Percentiles rank a stretch among this genome's conserved stretches.
phyloP scores from a whole-genome alignment of 306 rosid genomes.

The Prunus padus region DNA sequence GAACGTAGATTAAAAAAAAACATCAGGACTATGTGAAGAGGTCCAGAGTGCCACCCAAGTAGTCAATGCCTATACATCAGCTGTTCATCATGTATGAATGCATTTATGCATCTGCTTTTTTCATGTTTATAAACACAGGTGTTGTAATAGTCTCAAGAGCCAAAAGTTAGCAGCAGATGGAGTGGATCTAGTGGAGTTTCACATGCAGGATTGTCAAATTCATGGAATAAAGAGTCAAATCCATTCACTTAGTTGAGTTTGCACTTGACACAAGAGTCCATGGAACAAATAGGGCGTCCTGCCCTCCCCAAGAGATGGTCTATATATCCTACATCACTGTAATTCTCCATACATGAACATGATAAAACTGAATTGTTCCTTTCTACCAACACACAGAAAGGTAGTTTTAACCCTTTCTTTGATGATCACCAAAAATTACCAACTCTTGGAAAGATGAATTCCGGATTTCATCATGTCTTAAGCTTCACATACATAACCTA shows the following conservation, averaged over 20 bases:
- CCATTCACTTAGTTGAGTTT: neutral
- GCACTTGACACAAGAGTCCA: neutral
- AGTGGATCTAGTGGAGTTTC: neutral
- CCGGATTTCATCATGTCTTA: neutral
- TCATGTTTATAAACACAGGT: neutral
- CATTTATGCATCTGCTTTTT: neutral
- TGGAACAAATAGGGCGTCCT: neutral
- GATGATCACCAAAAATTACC: neutral
- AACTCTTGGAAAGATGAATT: neutral
- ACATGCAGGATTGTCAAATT: neutral
- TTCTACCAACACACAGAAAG: neutral
- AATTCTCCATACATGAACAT: neutral
- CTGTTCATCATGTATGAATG: neutral
- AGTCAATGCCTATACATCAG: neutral
- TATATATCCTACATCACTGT: neutral
- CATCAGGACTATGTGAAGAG: neutral
- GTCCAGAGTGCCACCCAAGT: neutral
- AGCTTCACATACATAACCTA: neutral
- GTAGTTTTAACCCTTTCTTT: neutral
- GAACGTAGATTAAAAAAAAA: neutral
- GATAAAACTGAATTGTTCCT: neutral
- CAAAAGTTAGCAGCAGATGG: neutral
- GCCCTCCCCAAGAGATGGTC: neutral
- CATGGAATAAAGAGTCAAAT: neutral
- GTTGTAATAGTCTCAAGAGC: neutral